Percentiles rank a stretch among this genome's conserved stretches.
Evolutionary conservation across 768 basidiomycete species (phyloP).

Genomic region (Ramaria rubella): DNA sequence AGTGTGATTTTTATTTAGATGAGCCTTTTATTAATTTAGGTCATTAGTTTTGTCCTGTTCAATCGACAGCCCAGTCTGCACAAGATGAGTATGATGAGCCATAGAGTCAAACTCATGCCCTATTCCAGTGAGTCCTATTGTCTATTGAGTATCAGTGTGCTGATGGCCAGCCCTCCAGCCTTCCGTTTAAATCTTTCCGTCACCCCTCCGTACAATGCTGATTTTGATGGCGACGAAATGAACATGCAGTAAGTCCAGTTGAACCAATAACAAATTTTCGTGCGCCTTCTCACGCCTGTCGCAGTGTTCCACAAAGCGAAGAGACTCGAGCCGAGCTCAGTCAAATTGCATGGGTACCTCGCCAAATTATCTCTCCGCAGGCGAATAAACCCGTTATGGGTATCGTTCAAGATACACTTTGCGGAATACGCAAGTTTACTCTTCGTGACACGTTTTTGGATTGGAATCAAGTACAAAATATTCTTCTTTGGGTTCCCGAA

Average conservation of each 20-base stretch:
- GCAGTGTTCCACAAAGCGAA: slow-evolving; percentile 92
- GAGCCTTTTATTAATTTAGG: slow-evolving; percentile 10
- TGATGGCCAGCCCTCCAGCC: slow-evolving; percentile 19
- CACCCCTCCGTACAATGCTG: slow-evolving; percentile 97
- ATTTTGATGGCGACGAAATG: slow-evolving; percentile 99
- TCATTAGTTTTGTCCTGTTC: slow-evolving; percentile 79
- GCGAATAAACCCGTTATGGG: slow-evolving; percentile 99
- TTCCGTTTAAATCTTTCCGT: slow-evolving; percentile 98
- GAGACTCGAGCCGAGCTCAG: slow-evolving; percentile 97
- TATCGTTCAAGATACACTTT: slow-evolving; percentile 97
- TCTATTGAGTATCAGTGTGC: neutral
- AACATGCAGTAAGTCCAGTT: slow-evolving; percentile 89
- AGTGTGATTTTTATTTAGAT: slow-evolving; percentile 32
- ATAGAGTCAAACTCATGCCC: slow-evolving; percentile 93
- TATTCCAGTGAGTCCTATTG: slow-evolving; percentile 75
- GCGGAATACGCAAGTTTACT: slow-evolving; percentile 96
- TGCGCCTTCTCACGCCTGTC: slow-evolving; percentile 10
- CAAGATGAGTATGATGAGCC: slow-evolving; percentile 99
- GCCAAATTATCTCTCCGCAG: slow-evolving; percentile 98
- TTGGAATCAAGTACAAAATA: slow-evolving; percentile 94
- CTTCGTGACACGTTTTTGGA: slow-evolving; percentile 93
- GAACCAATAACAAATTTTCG: neutral
- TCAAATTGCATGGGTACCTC: slow-evolving; percentile 97
- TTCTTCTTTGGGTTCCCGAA: slow-evolving; percentile 94
- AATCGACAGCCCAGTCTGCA: slow-evolving; percentile 98